These are phyloP conservation scores for Trichoderma citrinoviride DNA, from an alignment of 2,329 filamentous ascomycete species.

Conservation along the genomic window DNA sequence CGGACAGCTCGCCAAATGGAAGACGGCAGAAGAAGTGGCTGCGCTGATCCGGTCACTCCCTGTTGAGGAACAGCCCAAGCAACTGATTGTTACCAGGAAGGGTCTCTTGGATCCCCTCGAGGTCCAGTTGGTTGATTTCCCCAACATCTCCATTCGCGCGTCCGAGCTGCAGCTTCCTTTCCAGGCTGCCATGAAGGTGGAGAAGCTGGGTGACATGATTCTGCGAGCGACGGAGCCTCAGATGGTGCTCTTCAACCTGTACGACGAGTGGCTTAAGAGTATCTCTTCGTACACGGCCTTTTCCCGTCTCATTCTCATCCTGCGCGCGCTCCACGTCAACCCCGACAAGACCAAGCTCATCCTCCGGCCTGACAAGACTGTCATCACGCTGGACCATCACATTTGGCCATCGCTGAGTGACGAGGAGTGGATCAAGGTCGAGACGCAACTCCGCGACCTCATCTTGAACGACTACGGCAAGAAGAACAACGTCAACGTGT, in stretches of 20 bases:
- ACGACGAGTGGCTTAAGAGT: constrained; percentile 97
- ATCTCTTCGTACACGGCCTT: constrained; percentile 99
- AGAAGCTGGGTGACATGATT: constrained; percentile 99
- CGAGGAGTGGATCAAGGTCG: constrained; percentile 99
- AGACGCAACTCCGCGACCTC: constrained; percentile 89
- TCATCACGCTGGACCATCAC: constrained; percentile 97
- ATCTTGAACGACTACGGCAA: constrained; percentile 99
- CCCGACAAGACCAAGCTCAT: constrained; percentile 98
- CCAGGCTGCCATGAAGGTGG: constrained; percentile 99
- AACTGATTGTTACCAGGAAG: constrained; percentile 96
- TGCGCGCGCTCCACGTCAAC: constrained; percentile 94
- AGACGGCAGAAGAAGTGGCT: constrained; percentile 98
- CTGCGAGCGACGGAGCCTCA: constrained; percentile 96
- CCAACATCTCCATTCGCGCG: constrained; percentile 96
- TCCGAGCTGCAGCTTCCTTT: constrained; percentile 96
- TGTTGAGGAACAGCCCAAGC: constrained; percentile 97
- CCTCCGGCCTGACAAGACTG: constrained; percentile 91
- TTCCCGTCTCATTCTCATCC: constrained; percentile 87
- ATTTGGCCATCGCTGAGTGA: constrained; percentile 95
- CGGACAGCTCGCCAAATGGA: constrained; percentile 97
- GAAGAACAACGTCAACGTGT: constrained; percentile 99
- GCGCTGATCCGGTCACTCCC: constrained; percentile 93
- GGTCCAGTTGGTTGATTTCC: constrained; percentile 96
- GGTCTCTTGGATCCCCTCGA: constrained; percentile 95
- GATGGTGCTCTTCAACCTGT: constrained; percentile 99